Conservation (phyloP, 139 green algal genomes). For the Asterochloris erici region DNA sequence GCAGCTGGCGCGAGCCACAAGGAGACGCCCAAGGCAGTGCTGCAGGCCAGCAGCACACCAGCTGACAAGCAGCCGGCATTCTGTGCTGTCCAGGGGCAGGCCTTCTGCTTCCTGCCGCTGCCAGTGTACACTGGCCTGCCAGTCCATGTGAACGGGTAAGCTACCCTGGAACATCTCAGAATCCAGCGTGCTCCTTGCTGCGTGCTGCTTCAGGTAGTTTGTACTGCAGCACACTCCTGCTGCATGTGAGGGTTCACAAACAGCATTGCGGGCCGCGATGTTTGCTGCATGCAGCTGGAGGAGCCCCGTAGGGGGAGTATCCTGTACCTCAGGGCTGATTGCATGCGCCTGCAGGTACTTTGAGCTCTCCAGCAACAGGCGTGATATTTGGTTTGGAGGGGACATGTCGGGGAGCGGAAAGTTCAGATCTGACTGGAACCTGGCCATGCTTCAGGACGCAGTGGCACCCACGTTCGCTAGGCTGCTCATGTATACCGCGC, state of each 20-base stretch:
- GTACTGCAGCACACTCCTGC: too few species aligned
- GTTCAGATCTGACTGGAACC: constrained; percentile 57
- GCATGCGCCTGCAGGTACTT: constrained; percentile 45
- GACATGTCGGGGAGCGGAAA: constrained; percentile 57
- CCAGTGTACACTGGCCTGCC: constrained; percentile 61
- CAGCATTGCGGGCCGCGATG: too few species aligned
- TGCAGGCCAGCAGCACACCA: not conserved
- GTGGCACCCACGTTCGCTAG: constrained; percentile 45
- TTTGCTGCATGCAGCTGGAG: too few species aligned
- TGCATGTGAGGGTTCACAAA: too few species aligned
- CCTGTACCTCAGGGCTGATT: too few species aligned
- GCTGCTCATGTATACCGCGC: constrained; percentile 33
- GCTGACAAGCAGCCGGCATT: too few species aligned
- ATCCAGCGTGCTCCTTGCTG: too few species aligned
- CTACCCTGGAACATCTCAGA: too few species aligned
- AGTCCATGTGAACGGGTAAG: constrained; percentile 65
- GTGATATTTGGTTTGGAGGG: constrained; percentile 51
- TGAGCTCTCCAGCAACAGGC: constrained; percentile 74
- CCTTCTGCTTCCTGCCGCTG: constrained; percentile 83
- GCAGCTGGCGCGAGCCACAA: too few species aligned
- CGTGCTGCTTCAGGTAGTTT: too few species aligned
- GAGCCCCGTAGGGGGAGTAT: too few species aligned
- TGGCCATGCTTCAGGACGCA: constrained; percentile 43
- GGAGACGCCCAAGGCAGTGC: not conserved
- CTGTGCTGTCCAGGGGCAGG: constrained; percentile 16